phyloP scores from a whole-genome alignment of 371 early-diverging fungal species.

The Lichtheimia ornata region DNA sequence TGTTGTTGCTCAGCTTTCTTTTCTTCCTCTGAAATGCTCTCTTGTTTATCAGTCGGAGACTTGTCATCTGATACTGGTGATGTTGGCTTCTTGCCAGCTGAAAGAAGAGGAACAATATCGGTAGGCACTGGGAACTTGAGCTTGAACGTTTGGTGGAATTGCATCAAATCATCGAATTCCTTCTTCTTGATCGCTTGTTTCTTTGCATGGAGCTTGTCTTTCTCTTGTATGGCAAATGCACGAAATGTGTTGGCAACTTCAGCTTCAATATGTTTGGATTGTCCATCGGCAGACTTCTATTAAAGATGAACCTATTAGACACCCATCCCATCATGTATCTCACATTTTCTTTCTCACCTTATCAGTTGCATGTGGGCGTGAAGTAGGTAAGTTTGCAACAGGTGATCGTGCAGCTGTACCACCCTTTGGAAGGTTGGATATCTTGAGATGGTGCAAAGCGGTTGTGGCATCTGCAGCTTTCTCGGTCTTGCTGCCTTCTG shows the following conservation, averaged over 20 bases:
- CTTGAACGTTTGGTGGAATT: conserved; percentile 77
- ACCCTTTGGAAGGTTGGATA: conserved; percentile 31
- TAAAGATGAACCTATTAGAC: neutral
- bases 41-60: conserved; percentile 8
- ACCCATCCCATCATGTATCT: neutral
- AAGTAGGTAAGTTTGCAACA: conserved; percentile 30
- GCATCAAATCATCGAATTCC: conserved; percentile 76
- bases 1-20: neutral
- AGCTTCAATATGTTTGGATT: conserved; percentile 37
- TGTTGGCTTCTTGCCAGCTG: conserved; percentile 41
- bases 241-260: conserved; percentile 68
- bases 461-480: neutral
- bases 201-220: conserved; percentile 78
- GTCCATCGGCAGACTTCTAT: conserved; percentile 1
- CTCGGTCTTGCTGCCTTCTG: neutral
- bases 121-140: conserved; percentile 75
- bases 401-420: conserved; percentile 30
- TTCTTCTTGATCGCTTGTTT: conserved; percentile 73
- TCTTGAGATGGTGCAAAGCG: conserved; percentile 41
- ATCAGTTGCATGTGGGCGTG: conserved; percentile 22
- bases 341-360: conserved; percentile 15
- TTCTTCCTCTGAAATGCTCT: conserved; percentile 1
- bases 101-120: conserved; percentile 74
- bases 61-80: conserved; percentile 4
- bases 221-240: conserved; percentile 74